Evolutionary conservation across 805 yeast genomes (phyloP).

Genomic region (Lachancea lanzarotensis): DNA sequence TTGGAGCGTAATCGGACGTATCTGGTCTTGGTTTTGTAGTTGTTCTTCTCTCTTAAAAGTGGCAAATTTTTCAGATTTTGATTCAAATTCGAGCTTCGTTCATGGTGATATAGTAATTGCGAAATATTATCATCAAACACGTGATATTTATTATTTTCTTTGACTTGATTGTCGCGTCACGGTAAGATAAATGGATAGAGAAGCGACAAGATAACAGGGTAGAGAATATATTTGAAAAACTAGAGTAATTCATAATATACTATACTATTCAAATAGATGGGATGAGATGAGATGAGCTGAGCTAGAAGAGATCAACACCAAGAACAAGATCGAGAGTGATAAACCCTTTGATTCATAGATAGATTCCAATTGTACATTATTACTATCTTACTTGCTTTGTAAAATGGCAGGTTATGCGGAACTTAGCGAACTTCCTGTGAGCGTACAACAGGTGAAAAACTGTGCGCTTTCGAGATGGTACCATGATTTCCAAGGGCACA

Average conservation of each 20-base stretch:
- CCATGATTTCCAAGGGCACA: constrained; percentile 38
- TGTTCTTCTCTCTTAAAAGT: background rate
- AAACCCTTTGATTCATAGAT: no score
- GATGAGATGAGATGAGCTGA: background rate
- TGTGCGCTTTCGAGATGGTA: constrained; percentile 61
- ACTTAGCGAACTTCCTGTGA: constrained; percentile 23
- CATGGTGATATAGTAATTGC: background rate
- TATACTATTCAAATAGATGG: background rate
- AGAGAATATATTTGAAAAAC: background rate
- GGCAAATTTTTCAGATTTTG: constrained; percentile 8
- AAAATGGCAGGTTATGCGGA: constrained; percentile 13
- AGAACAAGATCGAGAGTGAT: no score
- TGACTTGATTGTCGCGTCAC: no score
- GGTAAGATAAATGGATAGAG: background rate
- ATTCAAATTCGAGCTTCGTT: background rate
- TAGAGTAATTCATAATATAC: no score
- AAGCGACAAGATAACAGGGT: background rate
- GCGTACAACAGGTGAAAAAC: constrained; percentile 40
- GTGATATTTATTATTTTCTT: background rate
- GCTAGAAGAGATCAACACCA: no score
- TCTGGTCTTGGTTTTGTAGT: no score
- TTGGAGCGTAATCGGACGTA: background rate
- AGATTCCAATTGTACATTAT: no score
- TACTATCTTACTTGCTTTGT: no score
- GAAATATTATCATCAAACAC: background rate